Conservation (phyloP, 2,329 filamentous ascomycete genomes). For the Colletotrichum sp. region DNA sequence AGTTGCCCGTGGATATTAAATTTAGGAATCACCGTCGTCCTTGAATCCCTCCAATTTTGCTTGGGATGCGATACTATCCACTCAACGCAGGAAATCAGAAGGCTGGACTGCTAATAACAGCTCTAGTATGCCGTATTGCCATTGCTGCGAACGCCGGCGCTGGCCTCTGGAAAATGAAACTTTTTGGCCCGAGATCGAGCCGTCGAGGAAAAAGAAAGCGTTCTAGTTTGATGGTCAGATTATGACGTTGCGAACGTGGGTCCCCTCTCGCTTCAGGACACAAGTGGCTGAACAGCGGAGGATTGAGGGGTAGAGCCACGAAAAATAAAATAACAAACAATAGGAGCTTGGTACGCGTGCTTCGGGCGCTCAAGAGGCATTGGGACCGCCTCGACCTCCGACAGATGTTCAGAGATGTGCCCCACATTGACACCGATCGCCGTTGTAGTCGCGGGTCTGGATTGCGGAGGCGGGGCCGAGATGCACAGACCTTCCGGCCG, state of each 20-base stretch:
- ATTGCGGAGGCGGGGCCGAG: background rate
- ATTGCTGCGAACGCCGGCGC: background rate
- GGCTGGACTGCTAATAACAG: background rate
- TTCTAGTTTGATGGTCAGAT: background rate
- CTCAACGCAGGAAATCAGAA: background rate
- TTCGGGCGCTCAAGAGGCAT: background rate
- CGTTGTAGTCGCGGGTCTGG: background rate
- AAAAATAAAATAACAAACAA: background rate
- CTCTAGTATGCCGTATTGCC: background rate
- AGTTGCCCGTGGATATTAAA: background rate
- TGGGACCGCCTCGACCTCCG: background rate
- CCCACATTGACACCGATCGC: background rate
- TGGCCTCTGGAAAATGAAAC: background rate
- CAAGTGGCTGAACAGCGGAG: background rate
- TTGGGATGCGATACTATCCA: background rate
- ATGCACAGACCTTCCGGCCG: background rate
- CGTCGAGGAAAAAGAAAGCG: slow-evolving; percentile 9
- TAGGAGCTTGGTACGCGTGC: background rate
- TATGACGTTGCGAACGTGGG: background rate
- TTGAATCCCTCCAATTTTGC: background rate
- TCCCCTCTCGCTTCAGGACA: background rate
- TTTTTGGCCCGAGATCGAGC: background rate
- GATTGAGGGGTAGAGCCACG: background rate
- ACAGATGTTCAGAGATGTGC: background rate
- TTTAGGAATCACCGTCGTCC: background rate